Evolutionary conservation across 2,329 filamentous ascomycete species (phyloP).

Genomic region (Talaromyces marneffei): DNA sequence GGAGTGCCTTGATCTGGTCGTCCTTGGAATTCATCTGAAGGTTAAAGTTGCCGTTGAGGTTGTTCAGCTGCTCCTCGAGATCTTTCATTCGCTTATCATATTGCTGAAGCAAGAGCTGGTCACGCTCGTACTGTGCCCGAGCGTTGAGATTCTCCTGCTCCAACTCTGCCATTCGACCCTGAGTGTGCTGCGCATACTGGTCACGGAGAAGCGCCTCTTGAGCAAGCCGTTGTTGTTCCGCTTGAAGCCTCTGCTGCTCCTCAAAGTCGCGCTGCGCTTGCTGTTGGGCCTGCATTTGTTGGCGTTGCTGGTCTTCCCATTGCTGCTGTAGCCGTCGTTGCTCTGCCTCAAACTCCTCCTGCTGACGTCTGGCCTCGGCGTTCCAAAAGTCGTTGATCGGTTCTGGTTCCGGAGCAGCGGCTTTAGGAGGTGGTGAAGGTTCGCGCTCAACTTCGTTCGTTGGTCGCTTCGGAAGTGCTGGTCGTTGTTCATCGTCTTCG

Average conservation of each 20-base stretch:
- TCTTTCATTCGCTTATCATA: slow-evolving; percentile 94
- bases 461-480: slow-evolving; percentile 73
- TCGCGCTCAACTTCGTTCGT: slow-evolving; percentile 62
- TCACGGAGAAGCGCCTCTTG: slow-evolving; percentile 85
- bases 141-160: slow-evolving; percentile 94
- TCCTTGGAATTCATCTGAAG: slow-evolving; percentile 87
- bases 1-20: slow-evolving; percentile 84
- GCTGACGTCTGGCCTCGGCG: slow-evolving; percentile 80
- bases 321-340: slow-evolving; percentile 83
- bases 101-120: slow-evolving; percentile 93
- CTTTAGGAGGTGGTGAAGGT: slow-evolving; percentile 62
- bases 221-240: slow-evolving; percentile 83
- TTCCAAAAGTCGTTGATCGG: slow-evolving; percentile 99
- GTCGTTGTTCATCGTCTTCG: slow-evolving; percentile 75
- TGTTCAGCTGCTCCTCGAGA: slow-evolving; percentile 76
- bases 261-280: slow-evolving; percentile 94
- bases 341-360: slow-evolving; percentile 91
- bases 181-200: slow-evolving; percentile 87
- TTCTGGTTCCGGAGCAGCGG: slow-evolving; percentile 69
- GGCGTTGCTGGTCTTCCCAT: slow-evolving; percentile 71
- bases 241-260: slow-evolving; percentile 80
- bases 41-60: slow-evolving; percentile 74
- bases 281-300: slow-evolving; percentile 74
- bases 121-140: slow-evolving; percentile 90
- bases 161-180: slow-evolving; percentile 89